Base-by-base conservation (phyloP, 768 basidiomycete genomes). In the Lactarius deliciosus region DNA sequence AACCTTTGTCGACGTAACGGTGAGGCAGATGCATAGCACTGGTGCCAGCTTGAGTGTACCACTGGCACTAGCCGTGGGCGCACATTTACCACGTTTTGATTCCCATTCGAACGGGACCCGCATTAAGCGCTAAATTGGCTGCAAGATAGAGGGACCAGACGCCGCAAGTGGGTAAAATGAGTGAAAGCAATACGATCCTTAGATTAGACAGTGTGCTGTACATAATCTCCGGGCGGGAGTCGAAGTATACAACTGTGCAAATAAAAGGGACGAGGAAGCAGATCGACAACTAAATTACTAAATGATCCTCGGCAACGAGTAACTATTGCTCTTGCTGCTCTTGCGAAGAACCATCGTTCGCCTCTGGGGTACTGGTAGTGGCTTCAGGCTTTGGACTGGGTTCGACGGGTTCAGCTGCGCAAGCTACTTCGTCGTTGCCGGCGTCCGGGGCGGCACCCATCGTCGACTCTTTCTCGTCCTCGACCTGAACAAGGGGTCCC, bases 191-290 rank as follows among this genome's bases (percentile, higher is more conserved):
- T 57, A 45, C 6, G 59, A 57, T 32, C n/a, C 18, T 10, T 22
- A 32, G 34, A 66, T 62, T 47, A 57, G 65, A 62, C 43, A 47
- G 36, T 38, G 20, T 61, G 61, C 54, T n/a, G 30, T 30, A 61
- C 20, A 57, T 36, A 36, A 36, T 36, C 16, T 34, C 56, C 56
- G 30, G 28, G 55, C 28, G 8, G 32, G 56, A 57, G 56, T 57
- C 30, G 18, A 57, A 34, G n/a, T 18, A 62, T 63, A 63, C 61
- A 62, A 22, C 25, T 2, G 13, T 53, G 50, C 18, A 40, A 20
- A 53, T 54, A 62, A 25, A 28, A 32, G n/a, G 50, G 50, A 28
- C 25, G 38, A 20, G n/a, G 30, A 16, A 43, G 55, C 55, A 62
- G 20, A 30, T 55, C 18, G 40, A 56, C 36, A 56, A 25, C 28